phyloP scores from a whole-genome alignment of 306 rosid species.

The Gastrolobium bilobum region DNA sequence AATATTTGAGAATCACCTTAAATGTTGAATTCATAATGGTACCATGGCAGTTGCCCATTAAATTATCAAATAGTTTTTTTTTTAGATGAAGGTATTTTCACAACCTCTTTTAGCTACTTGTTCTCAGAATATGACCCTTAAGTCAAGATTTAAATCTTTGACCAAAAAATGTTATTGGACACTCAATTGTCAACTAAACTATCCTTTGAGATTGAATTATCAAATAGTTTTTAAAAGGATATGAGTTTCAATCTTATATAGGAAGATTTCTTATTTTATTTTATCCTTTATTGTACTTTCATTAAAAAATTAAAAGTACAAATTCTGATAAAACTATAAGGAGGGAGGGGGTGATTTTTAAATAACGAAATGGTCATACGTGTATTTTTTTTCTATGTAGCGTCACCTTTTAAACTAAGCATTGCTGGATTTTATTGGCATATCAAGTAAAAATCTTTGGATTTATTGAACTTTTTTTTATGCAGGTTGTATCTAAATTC shows the following conservation, averaged over 20 bases:
- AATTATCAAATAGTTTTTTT: not conserved
- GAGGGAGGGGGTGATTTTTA: not conserved
- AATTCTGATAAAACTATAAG: no score
- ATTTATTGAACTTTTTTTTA: not conserved
- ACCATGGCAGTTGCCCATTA: not conserved
- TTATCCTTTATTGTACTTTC: not conserved
- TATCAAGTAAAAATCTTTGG: not conserved
- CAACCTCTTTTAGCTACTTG: no score
- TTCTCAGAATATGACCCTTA: no score
- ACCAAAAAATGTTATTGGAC: no score
- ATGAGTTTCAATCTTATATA: not conserved
- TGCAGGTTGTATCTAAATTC: not conserved
- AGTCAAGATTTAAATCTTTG: no score
- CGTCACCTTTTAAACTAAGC: not conserved
- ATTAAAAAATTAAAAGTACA: not conserved
- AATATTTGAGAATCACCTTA: not conserved
- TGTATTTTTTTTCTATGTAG: not conserved
- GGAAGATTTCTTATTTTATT: not conserved
- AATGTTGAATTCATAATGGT: not conserved
- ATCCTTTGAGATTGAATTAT: no score
- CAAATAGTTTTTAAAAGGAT: not conserved
- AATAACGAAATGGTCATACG: not conserved
- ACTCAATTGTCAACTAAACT: no score
- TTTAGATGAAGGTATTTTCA: no score
- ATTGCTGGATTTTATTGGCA: not conserved